Evolutionary conservation across 352 stramenopile species (phyloP).

Genomic region (Phytophthora macrochlamydospora): DNA sequence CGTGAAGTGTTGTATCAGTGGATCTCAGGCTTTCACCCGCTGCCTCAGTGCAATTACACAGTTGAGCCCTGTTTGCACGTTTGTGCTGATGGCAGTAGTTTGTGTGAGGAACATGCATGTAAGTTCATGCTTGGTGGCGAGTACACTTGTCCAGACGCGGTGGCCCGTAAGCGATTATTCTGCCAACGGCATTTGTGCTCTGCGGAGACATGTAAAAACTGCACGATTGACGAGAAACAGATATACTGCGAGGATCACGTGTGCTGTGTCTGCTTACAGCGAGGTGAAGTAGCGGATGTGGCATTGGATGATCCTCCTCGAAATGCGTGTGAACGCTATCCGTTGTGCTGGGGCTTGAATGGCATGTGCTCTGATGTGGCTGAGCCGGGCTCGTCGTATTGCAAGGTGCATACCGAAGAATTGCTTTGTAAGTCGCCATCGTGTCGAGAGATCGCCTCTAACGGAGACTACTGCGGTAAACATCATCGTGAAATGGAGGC

Average conservation of each 20-base stretch:
- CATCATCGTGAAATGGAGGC: conserved; percentile 19
- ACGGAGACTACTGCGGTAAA: conserved; percentile 37
- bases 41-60: conserved; percentile 40
- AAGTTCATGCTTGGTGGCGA: conserved; percentile 26
- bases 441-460: conserved; percentile 40
- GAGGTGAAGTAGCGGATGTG: conserved; percentile 13
- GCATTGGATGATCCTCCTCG: conserved; percentile 51
- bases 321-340: conserved; percentile 56
- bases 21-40: conserved; percentile 57
- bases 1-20: conserved; percentile 65
- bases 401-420: conserved; percentile 36
- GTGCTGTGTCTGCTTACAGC: conserved; percentile 63
- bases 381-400: conserved; percentile 43
- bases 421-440: conserved; percentile 42
- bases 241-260: conserved; percentile 54
- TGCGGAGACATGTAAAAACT: conserved; percentile 40
- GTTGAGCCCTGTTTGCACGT: conserved; percentile 40
- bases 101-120: conserved; percentile 45
- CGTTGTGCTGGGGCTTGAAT: conserved; percentile 51
- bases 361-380: conserved; percentile 47
- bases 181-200: conserved; percentile 55
- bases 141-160: conserved; percentile 28
- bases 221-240: conserved; percentile 32
- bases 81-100: conserved; percentile 25
- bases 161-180: conserved; percentile 40